These are phyloP conservation scores for Neopestalotiopsis rosae DNA, from an alignment of 2,329 filamentous ascomycete genomes.

Conservation along the genomic window DNA sequence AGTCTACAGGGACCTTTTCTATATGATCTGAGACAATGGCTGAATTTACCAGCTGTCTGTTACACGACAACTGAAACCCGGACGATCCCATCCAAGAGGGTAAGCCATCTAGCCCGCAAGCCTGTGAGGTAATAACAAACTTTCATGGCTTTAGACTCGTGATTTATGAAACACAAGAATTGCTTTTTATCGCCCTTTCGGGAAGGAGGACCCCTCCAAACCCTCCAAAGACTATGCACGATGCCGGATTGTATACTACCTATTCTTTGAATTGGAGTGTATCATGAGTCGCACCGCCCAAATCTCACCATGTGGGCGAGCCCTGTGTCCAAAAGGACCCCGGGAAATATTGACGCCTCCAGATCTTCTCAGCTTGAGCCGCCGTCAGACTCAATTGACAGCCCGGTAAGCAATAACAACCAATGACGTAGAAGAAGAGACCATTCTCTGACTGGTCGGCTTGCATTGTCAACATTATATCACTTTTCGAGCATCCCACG, in stretches of 20 bases:
- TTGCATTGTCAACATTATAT: not conserved
- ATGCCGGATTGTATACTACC: not conserved
- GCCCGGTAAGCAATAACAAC: not conserved
- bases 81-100: constrained; percentile 3
- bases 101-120: not conserved
- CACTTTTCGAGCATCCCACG: not conserved
- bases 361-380: not conserved
- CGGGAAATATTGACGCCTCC: constrained; percentile 6
- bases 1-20: not conserved
- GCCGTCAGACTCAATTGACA: not conserved
- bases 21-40: not conserved
- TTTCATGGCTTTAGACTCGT: constrained; percentile 9
- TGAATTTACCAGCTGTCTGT: not conserved
- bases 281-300: not conserved
- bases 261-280: not conserved
- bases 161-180: constrained; percentile 3
- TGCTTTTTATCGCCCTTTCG: constrained; percentile 1
- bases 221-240: not conserved
- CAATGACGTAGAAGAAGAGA: not conserved
- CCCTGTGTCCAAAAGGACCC: not conserved
- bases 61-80: constrained; percentile 3
- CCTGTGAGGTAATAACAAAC: constrained; percentile 11
- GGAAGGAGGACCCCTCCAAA: not conserved
- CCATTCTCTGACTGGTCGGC: not conserved
- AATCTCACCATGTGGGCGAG: not conserved